Evolutionary conservation across 805 yeast species (phyloP).

Genomic region (Wickerhamomyces rabaulensis): DNA sequence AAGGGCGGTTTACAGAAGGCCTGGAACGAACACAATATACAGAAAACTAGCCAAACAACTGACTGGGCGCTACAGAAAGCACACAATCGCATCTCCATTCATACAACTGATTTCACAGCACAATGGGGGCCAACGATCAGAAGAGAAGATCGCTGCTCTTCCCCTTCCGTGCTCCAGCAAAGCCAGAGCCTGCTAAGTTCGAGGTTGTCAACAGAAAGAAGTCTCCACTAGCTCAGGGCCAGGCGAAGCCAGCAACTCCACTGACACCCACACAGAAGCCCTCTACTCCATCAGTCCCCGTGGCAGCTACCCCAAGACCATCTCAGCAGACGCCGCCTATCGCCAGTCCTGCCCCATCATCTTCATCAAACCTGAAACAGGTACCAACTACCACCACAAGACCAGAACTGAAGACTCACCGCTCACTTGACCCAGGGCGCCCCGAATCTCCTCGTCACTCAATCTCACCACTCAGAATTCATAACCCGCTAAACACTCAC

Average conservation of each 20-base stretch:
- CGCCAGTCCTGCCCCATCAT: not conserved
- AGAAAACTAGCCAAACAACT: no score
- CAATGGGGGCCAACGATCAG: not conserved
- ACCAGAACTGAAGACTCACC: not conserved
- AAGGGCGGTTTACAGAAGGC: no score
- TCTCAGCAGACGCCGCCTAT: not conserved
- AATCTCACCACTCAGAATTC: not conserved
- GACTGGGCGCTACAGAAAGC: no score
- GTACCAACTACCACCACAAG: not conserved
- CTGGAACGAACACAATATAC: no score
- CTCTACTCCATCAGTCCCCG: not conserved
- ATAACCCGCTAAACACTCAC: not conserved
- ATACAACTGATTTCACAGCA: not conserved
- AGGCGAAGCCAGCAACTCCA: not conserved
- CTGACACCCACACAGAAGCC: not conserved
- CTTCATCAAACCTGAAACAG: not conserved
- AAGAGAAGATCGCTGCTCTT: constrained; percentile 23
- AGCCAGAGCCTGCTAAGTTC: constrained; percentile 18
- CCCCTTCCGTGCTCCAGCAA: constrained; percentile 14
- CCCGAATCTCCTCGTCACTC: not conserved
- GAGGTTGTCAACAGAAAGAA: constrained; percentile 24
- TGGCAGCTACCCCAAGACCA: not conserved
- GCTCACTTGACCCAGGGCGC: not conserved
- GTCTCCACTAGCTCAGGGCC: constrained; percentile 10
- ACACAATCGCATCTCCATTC: no score